Base-by-base conservation (phyloP, 108 stramenopile genomes). In the Nitzschia putrida region DNA sequence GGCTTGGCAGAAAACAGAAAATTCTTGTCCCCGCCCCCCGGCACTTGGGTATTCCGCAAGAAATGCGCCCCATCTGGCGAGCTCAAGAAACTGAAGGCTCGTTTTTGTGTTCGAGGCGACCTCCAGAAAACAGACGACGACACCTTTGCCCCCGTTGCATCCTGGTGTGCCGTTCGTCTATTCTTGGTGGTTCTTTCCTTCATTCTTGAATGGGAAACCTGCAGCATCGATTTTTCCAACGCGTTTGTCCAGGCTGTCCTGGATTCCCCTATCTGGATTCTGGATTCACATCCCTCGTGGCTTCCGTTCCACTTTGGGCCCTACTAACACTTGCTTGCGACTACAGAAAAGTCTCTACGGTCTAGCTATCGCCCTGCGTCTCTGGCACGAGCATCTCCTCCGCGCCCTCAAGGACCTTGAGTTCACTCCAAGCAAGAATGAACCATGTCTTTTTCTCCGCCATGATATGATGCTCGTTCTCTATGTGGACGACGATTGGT, bases 171-270 rank as follows among this genome's bases (percentile, higher is more conserved):
- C 7, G 56, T 69, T 21, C 54, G 68, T 14, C n/a, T 69, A 18
- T n/a, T 69, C 25, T 14, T 69, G 22, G n/a, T 84, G 13, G 40
- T 65, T 9, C 47, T 80, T 26, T 58, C 65, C 13, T 26, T 67
- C 1, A 24, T 73, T 16, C 52, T 77, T n/a, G 71, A 53, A 0
- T 51, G 81, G 29, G 71, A 55, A n/a, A 81, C 77, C 2, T 42
- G 45, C 21, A 77, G 77, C 16, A 61, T 79, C 11, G 82, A 88
- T 57, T 81, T 73, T 50, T 56, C 65, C 16, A 52, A 53, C 18
- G 86, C 84, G 0, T 89, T 89, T 61, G 69, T 87, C 0, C 82
- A 83, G 29, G 77, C 84, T 10, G 26, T 38, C 1, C 34, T 84
- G 8, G 65, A 71, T 16, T 56, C 66, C 39, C 61, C 61, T 21